Evolutionary conservation across 2,329 filamentous ascomycete genomes (phyloP).

Genomic region (Penicillium paneum): DNA sequence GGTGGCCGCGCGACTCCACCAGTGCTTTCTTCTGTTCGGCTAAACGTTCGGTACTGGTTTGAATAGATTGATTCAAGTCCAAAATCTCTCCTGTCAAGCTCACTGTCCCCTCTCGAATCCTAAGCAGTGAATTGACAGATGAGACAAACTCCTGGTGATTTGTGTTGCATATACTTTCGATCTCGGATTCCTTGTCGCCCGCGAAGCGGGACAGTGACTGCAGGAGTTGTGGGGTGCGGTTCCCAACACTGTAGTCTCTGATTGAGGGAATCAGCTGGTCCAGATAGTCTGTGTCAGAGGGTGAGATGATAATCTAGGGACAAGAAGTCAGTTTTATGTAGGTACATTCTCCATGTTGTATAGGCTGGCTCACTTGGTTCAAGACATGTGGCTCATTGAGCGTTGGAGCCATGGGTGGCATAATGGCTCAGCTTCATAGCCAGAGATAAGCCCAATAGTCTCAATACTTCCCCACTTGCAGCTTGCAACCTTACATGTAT

Average conservation of each 20-base stretch:
- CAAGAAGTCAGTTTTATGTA: slow-evolving; percentile 9
- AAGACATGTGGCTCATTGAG: slow-evolving; percentile 22
- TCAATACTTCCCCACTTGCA: background rate
- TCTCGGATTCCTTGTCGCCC: slow-evolving; percentile 81
- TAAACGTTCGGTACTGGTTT: slow-evolving; percentile 88
- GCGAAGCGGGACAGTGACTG: slow-evolving; percentile 79
- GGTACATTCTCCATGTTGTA: slow-evolving; percentile 15
- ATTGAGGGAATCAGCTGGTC: slow-evolving; percentile 93
- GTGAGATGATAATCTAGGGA: slow-evolving; percentile 80
- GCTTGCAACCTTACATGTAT: background rate
- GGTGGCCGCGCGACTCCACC: slow-evolving; percentile 85
- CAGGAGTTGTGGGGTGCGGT: slow-evolving; percentile 68
- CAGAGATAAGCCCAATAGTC: background rate
- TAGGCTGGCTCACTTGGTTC: slow-evolving; percentile 17
- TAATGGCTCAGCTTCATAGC: slow-evolving; percentile 10
- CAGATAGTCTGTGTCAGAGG: slow-evolving; percentile 88
- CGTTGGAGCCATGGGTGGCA: slow-evolving; percentile 18
- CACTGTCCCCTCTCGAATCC: slow-evolving; percentile 86
- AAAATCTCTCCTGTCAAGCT: slow-evolving; percentile 86
- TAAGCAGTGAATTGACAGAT: slow-evolving; percentile 90
- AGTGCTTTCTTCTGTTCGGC: slow-evolving; percentile 91
- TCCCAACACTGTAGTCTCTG: slow-evolving; percentile 78
- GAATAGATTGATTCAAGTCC: slow-evolving; percentile 88
- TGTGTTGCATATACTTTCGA: slow-evolving; percentile 88
- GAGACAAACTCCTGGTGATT: slow-evolving; percentile 96